These are phyloP conservation scores for Prunella vulgaris DNA, from an alignment of 257 asterid species.

Conservation along the genomic window DNA sequence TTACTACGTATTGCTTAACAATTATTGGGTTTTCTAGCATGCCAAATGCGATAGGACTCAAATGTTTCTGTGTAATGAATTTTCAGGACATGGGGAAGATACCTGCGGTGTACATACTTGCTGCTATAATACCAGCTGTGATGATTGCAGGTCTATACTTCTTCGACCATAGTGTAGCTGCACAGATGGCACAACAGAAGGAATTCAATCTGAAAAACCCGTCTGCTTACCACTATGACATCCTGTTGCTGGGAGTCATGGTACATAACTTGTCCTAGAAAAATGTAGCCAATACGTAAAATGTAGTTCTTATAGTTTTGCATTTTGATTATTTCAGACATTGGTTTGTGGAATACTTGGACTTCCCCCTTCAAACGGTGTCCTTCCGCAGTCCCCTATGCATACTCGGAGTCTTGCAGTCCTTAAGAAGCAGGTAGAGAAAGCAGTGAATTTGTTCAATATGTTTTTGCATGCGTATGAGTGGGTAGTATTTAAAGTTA, in stretches of 20 bases:
- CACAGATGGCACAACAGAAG: conserved; percentile 83
- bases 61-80: neutral
- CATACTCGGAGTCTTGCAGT: conserved; percentile 93
- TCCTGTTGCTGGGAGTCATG: conserved; percentile 73
- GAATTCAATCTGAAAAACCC: conserved; percentile 91
- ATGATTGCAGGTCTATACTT: conserved; percentile 91
- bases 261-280: conserved; percentile 27
- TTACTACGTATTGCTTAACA: neutral
- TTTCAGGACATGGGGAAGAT: conserved; percentile 83
- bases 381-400: conserved; percentile 99
- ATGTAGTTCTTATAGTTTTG: neutral
- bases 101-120: conserved; percentile 56
- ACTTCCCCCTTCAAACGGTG: conserved; percentile 97
- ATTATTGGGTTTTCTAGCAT: neutral
- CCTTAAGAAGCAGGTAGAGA: conserved; percentile 78
- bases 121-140: conserved; percentile 79
- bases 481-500: neutral
- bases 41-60: too few species aligned
- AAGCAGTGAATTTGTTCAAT: neutral
- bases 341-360: conserved; percentile 93
- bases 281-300: neutral
- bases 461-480: neutral
- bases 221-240: conserved; percentile 77
- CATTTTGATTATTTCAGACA: conserved; percentile 44
- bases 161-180: conserved; percentile 90